A percentile compares a stretch with the other conserved stretches of the same genome.
Evolutionary conservation across 345 rosid species (phyloP).

Genomic region (Pistacia atlantica): DNA sequence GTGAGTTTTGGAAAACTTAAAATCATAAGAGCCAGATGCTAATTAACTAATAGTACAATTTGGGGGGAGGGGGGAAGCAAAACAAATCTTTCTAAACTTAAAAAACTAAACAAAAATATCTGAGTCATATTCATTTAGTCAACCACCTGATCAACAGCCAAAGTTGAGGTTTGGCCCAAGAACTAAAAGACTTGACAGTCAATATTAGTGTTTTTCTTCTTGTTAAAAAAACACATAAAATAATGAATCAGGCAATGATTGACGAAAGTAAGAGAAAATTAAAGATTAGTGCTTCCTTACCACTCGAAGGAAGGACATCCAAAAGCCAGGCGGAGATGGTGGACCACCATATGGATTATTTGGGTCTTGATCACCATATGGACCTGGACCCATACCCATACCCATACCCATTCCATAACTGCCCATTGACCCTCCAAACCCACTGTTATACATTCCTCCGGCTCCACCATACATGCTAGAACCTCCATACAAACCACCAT

Average conservation of each 20-base stretch:
- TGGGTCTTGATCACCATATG: conserved; percentile 87
- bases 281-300: conserved; percentile 38
- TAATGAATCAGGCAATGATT: neutral
- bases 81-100: neutral
- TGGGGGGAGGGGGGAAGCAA: neutral
- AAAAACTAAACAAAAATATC: neutral
- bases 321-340: conserved; percentile 94
- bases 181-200: neutral
- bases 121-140: neutral
- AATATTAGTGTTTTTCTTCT: neutral
- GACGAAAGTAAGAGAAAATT: neutral
- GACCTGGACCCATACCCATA: conserved; percentile 31
- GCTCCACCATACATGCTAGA: conserved; percentile 56
- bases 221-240: neutral
- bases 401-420: conserved; percentile 85
- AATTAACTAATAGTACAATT: neutral
- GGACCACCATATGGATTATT: conserved; percentile 85
- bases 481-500: conserved; percentile 74
- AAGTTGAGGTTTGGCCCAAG: neutral
- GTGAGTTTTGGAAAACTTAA: neutral
- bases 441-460: conserved; percentile 40
- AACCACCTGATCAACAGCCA: conserved; percentile 5
- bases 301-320: conserved; percentile 95
- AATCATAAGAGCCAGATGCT: neutral
- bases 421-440: conserved; percentile 86